Base-by-base conservation (phyloP, 306 rosid genomes). In the Trichosanthes cucumerina region DNA sequence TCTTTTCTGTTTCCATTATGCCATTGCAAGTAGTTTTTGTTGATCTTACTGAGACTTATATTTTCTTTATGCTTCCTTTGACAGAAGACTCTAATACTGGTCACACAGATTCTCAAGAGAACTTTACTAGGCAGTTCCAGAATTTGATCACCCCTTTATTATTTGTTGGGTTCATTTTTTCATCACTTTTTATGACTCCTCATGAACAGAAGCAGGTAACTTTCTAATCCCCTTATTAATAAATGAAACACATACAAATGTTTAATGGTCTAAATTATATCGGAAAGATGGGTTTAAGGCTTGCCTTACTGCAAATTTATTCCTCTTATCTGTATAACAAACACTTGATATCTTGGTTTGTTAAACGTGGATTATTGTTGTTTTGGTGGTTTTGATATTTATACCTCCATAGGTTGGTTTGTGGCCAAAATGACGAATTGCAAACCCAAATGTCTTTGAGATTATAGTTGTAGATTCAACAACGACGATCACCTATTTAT, bases 71-170 rank as follows among this genome's bases (percentile, higher is more conserved):
- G 74, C 16, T 66, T 66, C 50, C 38, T 44, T 49, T 86, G 83
- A 79, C 90, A 94, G 98, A 89, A 16, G 93, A 85, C 19, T 89
- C 98, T 1, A 87, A 88, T 76, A 71, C 92, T 1, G 97, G 88
- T 47, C 83, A 79, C 1, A 88, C 91, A 31, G 82, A 53, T 82
- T 87, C 83, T 81, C 89, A 87, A 62, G 91, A 88, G 63, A 26
- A 84, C 70, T 85, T 92, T 75, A n/a, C 82, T 84, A 88, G 77
- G 81, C 86, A 89, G 69, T 80, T 86, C 73, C 89, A 88, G 78
- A 87, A 82, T 77, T 49, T 89, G 62, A 9, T 87, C 41, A 74
- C 91, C 44, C 91, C 93, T 63, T 76, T 89, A 23, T 60, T 94
- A 81, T 81, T 88, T 72, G 77, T 89, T 28, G 91, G 83, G 49